phyloP scores from a whole-genome alignment of 2,329 filamentous ascomycete species.

The Exophiala sideris region DNA sequence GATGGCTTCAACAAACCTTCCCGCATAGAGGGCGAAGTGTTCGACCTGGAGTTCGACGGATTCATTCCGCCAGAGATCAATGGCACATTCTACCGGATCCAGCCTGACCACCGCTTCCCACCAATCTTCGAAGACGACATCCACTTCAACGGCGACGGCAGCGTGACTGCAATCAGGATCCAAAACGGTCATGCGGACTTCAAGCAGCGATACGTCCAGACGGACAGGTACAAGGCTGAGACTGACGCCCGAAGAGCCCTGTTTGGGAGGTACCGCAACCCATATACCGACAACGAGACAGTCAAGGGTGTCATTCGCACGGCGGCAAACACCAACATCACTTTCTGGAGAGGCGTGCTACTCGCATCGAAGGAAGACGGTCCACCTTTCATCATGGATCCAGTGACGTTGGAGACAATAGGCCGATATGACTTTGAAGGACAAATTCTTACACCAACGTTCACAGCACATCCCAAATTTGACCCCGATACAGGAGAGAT shows the following conservation, averaged over 20 bases:
- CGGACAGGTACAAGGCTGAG: constrained; percentile 42
- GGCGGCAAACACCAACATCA: constrained; percentile 57
- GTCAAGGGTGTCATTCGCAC: constrained; percentile 56
- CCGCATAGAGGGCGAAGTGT: constrained; percentile 36
- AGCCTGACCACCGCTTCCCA: constrained; percentile 51
- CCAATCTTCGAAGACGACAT: constrained; percentile 55
- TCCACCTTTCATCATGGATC: constrained; percentile 50
- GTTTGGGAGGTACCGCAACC: constrained; percentile 58
- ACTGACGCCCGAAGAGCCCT: constrained; percentile 39
- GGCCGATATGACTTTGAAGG: constrained; percentile 51
- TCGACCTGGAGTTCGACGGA: constrained; percentile 36
- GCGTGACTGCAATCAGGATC: constrained; percentile 43
- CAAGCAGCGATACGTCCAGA: constrained; percentile 43
- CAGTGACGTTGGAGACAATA: constrained; percentile 48
- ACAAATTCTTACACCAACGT: constrained; percentile 47
- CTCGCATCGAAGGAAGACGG: constrained; percentile 46
- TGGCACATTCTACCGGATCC: constrained; percentile 45
- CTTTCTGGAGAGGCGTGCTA: constrained; percentile 55
- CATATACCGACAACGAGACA: constrained; percentile 48
- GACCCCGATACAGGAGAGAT: constrained; percentile 53
- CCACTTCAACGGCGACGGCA: constrained; percentile 47
- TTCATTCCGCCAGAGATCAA: constrained; percentile 43
- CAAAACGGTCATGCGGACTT: constrained; percentile 43
- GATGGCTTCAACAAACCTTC: constrained; percentile 40
- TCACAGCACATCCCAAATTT: constrained; percentile 54